A percentile compares a stretch with the other conserved stretches of the same genome.
Evolutionary conservation across 2,329 filamentous ascomycete species (phyloP).

Genomic region (Pseudopithomyces chartarum): DNA sequence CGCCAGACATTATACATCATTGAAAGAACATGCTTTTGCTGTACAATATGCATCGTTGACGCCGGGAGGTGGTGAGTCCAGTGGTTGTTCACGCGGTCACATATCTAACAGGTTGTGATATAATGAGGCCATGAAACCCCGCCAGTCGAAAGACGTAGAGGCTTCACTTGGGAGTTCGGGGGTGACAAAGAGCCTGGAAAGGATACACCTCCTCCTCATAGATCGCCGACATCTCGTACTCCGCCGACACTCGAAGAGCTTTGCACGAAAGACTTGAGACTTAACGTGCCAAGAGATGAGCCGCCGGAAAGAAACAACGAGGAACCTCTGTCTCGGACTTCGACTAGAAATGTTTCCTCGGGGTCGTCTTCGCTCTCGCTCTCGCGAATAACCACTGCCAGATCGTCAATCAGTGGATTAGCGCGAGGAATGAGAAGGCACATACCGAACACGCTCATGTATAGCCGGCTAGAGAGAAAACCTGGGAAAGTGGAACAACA

Average conservation of each 20-base stretch:
- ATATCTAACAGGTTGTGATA: background rate
- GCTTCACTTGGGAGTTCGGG: constrained; percentile 29
- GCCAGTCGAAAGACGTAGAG: constrained; percentile 29
- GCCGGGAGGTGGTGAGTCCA: background rate
- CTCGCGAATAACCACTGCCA: constrained; percentile 19
- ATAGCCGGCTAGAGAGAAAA: constrained; percentile 9
- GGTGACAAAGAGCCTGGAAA: constrained; percentile 13
- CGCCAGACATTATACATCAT: constrained; percentile 25
- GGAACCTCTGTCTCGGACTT: constrained; percentile 19
- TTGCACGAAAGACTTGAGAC: constrained; percentile 15
- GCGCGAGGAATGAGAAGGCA: constrained; percentile 26
- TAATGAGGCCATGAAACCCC: constrained; percentile 10
- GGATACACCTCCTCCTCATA: constrained; percentile 15
- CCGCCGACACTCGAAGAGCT: constrained; percentile 30
- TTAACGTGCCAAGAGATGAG: constrained; percentile 16
- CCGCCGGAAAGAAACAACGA: constrained; percentile 13
- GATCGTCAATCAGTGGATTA: constrained; percentile 32
- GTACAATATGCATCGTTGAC: constrained; percentile 6
- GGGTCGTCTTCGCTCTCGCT: constrained; percentile 2
- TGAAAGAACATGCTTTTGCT: constrained; percentile 34
- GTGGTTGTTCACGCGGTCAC: too few species aligned
- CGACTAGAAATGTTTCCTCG: constrained; percentile 6
- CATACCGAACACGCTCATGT: constrained; percentile 30
- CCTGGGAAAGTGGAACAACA: background rate
- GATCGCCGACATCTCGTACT: constrained; percentile 7